Evolutionary conservation across 768 basidiomycete genomes (phyloP).

Genomic region (Vararia minispora): DNA sequence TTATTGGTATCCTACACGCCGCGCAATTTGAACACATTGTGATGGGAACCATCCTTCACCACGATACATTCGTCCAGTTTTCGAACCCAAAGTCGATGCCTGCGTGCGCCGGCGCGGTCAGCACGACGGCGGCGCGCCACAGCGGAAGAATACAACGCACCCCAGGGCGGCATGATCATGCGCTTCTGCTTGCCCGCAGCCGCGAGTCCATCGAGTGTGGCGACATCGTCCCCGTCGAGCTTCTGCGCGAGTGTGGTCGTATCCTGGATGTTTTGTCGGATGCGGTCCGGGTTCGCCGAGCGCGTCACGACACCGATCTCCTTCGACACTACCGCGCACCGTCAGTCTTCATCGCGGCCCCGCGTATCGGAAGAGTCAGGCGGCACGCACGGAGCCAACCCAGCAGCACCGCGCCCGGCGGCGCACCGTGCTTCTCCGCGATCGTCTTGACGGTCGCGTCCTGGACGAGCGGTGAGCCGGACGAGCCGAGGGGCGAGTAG

Average conservation of each 20-base stretch:
- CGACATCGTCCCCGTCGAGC: constrained; percentile 41
- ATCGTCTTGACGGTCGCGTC: constrained; percentile 53
- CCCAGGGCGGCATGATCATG: constrained; percentile 61
- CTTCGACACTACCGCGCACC: constrained; percentile 26
- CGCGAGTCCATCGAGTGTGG: constrained; percentile 42
- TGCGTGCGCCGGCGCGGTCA: constrained; percentile 18
- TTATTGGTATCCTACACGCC: too few relatives aligned
- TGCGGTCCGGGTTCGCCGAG: constrained; percentile 63
- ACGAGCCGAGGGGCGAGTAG: constrained; percentile 72
- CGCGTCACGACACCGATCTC: constrained; percentile 62
- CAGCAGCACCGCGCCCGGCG: constrained; percentile 46
- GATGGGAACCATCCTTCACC: too few relatives aligned
- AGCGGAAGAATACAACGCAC: constrained; percentile 28
- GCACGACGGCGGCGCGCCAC: constrained; percentile 5
- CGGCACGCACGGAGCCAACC: constrained; percentile 45
- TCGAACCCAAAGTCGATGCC: constrained; percentile 62
- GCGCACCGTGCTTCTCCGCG: constrained; percentile 43
- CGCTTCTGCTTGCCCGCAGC: constrained; percentile 56
- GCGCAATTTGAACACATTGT: too few relatives aligned
- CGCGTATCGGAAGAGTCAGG: neutral
- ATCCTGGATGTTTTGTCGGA: constrained; percentile 47
- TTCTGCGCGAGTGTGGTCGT: constrained; percentile 33
- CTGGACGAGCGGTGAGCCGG: constrained; percentile 49
- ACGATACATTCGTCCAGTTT: too few relatives aligned
- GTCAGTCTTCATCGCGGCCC: neutral